Evolutionary conservation across 192 early-diverging fungal genomes (phyloP).

Genomic region (Funneliformis mosseae): DNA sequence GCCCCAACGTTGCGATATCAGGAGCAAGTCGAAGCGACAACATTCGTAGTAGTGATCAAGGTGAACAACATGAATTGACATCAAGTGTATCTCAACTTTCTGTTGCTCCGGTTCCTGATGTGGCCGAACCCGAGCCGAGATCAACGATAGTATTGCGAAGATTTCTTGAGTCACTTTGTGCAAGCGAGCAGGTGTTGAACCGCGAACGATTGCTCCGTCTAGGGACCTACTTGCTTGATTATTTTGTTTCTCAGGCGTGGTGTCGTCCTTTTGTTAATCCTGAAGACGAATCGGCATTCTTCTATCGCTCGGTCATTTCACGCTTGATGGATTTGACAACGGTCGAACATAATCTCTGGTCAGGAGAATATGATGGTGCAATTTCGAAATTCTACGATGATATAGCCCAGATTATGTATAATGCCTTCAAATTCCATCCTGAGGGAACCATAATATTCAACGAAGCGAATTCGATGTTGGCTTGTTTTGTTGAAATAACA

Average conservation of each 20-base stretch:
- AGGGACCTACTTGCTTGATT: slow-evolving; percentile 25
- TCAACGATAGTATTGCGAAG: neutral
- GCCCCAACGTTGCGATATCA: neutral
- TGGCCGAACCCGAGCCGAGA: neutral
- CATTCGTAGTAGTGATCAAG: neutral
- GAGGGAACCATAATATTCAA: slow-evolving; percentile 22
- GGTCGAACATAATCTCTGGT: slow-evolving; percentile 56
- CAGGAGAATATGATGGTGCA: slow-evolving; percentile 2
- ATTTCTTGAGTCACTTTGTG: neutral
- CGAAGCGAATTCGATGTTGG: slow-evolving; percentile 7
- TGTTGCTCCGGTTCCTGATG: neutral
- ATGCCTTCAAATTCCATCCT: slow-evolving; percentile 22
- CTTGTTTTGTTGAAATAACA: neutral
- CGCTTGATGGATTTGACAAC: slow-evolving; percentile 58
- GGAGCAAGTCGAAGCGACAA: neutral
- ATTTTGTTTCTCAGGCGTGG: slow-evolving; percentile 23
- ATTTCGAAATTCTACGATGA: slow-evolving; percentile 12
- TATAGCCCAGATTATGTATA: slow-evolving; percentile 31
- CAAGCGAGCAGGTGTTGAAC: neutral
- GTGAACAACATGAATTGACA: neutral
- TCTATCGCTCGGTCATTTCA: slow-evolving; percentile 51
- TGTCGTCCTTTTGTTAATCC: slow-evolving; percentile 28
- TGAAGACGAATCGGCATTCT: neutral
- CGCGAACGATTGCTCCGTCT: slow-evolving; percentile 17
- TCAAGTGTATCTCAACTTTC: neutral